Conservation (phyloP, 2,329 filamentous ascomycete genomes). For the Alternaria tenuissima region DNA sequence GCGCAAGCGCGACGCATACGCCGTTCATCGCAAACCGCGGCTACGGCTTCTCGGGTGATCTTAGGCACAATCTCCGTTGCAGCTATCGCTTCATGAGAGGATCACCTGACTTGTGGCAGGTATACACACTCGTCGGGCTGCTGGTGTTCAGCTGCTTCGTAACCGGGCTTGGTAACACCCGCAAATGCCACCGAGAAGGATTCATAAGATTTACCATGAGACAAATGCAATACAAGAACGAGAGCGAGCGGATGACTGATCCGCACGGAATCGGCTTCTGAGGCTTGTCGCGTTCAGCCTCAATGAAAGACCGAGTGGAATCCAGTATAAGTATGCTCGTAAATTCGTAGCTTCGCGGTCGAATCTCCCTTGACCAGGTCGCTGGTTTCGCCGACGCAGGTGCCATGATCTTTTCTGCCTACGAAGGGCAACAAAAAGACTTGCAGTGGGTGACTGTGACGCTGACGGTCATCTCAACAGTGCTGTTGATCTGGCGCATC, state of each 20-base stretch:
- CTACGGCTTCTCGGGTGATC: background rate
- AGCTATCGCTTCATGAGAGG: background rate
- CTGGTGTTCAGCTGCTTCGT: background rate
- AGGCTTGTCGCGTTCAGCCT: background rate
- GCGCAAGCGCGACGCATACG: background rate
- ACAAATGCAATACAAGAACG: background rate
- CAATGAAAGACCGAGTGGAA: background rate
- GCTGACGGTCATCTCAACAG: constrained; percentile 24
- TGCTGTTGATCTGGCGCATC: constrained; percentile 27
- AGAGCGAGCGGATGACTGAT: background rate
- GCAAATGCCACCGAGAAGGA: background rate
- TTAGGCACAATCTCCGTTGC: background rate
- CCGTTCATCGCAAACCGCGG: background rate
- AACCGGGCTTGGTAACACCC: background rate
- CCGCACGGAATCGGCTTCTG: background rate
- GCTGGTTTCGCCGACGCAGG: background rate
- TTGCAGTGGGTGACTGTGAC: constrained; percentile 34
- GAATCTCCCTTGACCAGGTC: background rate
- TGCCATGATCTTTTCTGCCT: constrained; percentile 30
- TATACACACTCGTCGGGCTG: background rate
- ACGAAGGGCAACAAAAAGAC: constrained; percentile 30
- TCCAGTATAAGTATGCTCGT: background rate
- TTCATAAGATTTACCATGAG: background rate
- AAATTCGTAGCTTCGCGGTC: background rate
- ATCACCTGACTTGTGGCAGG: background rate